Base-by-base conservation (phyloP, 2,329 filamentous ascomycete genomes). In the Didymella glomerata region DNA sequence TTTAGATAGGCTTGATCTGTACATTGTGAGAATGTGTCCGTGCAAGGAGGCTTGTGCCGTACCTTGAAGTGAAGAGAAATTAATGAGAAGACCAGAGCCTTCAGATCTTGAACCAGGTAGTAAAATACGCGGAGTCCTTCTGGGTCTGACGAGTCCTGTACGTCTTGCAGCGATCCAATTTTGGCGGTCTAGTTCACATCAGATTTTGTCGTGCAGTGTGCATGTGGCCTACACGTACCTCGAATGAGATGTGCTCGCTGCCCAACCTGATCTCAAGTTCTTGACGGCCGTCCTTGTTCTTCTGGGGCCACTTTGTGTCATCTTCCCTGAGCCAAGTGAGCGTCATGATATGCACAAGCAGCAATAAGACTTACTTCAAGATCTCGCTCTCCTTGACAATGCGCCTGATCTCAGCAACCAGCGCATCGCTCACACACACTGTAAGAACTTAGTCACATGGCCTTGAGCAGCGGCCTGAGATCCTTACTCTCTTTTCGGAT, bases 331-430 rank as follows among this genome's bases (percentile, higher is more conserved):
- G 25, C 13, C 16, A 57, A 78, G 74, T 69, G 44, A 69, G 40
- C 11, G 38, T 22, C 14, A 18, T 9, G 22, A 22, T 20, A 24
- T 18, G 27, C 10, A 11, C 2, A 28, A 2, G 3, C 28, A 10
- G 10, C n/a, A 28, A 3, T 18, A n/a, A 41, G 10, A 66, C 38
- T 54, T 86, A 96, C 92, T 98, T 98, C 83, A 96, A 88, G 72
- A 99, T 97, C 77, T 99, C 95, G 80, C 93, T 97, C 34, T 93
- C 87, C 81, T 95, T 97, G 80, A 99, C 94, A 68, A 99, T 97
- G 67, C 92, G 90, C 83, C 95, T 96, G 80, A 99, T 96, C 79
- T 98, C 95, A 57, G 93, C 88, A 51, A 99, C 89, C 74, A 98
- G 85, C 6, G 93, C 82, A 36, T 92, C 89, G 82, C 93, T 97